These are phyloP conservation scores for Trichopus zeylanicus DNA, from an alignment of 116 monocot genomes.

Conservation along the genomic window DNA sequence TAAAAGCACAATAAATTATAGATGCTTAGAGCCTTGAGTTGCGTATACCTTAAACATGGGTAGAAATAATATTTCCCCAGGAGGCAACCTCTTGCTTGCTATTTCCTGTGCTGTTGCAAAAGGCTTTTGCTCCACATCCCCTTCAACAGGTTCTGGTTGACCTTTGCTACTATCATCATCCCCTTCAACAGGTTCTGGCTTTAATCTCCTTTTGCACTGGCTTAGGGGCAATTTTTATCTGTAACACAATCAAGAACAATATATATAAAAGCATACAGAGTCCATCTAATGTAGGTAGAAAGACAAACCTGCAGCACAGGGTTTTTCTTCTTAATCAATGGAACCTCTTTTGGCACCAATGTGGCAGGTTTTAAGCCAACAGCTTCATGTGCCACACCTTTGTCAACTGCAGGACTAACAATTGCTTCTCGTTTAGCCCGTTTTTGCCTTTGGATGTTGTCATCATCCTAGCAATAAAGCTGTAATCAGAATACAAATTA, in stretches of 20 bases:
- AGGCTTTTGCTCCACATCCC: conserved; percentile 31
- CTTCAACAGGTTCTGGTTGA: conserved; percentile 12
- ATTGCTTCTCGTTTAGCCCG: conserved; percentile 59
- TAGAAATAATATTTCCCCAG: conserved; percentile 82
- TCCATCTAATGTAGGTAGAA: not conserved
- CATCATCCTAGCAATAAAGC: conserved; percentile 48
- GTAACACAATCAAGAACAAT: conserved; percentile 1
- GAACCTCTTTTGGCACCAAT: conserved; percentile 88
- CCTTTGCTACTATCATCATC: conserved; percentile 27
- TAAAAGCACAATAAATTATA: not conserved
- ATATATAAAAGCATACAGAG: not conserved
- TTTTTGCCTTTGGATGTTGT: conserved; percentile 26
- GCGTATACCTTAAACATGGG: conserved; percentile 91
- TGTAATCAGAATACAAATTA: not conserved
- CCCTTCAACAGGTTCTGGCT: conserved; percentile 17
- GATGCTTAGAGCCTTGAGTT: not conserved
- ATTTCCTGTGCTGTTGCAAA: conserved; percentile 66
- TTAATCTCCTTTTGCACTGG: conserved; percentile 29
- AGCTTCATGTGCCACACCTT: conserved; percentile 76
- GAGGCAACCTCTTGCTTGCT: conserved; percentile 64
- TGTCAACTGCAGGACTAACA: conserved; percentile 84
- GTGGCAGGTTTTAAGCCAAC: conserved; percentile 72
- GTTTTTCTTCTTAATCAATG: conserved; percentile 88
- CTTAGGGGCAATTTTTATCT: conserved; percentile 90
- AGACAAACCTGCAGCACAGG: conserved; percentile 62